Evolutionary conservation across 352 stramenopile species (phyloP).

Genomic region (Blastocystis sp.): DNA sequence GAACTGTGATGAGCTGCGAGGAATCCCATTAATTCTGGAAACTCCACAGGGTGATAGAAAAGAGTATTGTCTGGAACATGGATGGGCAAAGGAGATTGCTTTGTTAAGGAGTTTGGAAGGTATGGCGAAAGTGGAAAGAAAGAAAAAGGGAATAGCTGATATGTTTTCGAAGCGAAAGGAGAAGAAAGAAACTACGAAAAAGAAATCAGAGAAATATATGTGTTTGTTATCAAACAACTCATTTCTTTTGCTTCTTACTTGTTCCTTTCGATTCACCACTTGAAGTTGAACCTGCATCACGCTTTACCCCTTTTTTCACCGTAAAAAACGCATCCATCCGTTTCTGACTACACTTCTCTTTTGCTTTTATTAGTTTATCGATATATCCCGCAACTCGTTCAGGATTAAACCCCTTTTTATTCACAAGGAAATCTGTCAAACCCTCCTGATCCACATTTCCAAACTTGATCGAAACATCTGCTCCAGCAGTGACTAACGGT

Average conservation of each 20-base stretch:
- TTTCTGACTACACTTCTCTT: constrained; percentile 86
- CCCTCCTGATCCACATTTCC: constrained; percentile 65
- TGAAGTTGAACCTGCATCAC: constrained; percentile 36
- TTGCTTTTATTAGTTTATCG: constrained; percentile 88
- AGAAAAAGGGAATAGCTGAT: neutral
- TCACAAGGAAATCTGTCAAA: constrained; percentile 80
- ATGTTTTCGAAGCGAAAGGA: neutral
- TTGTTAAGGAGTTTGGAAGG: neutral
- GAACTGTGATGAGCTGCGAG: constrained; percentile 16
- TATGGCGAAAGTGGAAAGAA: neutral
- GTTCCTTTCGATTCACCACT: constrained; percentile 72
- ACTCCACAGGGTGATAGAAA: neutral
- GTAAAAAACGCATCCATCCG: constrained; percentile 93
- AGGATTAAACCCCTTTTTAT: constrained; percentile 89
- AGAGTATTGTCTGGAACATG: neutral
- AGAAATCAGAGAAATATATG: constrained; percentile 12
- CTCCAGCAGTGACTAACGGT: constrained; percentile 72
- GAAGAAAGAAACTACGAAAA: neutral
- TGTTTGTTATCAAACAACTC: constrained; percentile 64
- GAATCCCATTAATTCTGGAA: constrained; percentile 58
- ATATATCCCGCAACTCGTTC: constrained; percentile 84
- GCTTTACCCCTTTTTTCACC: constrained; percentile 65
- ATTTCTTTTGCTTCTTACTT: constrained; percentile 58
- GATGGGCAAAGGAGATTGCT: constrained; percentile 59
- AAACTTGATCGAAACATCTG: constrained; percentile 68